These are phyloP conservation scores for Colletotrichum cordylinicola DNA, from an alignment of 2,329 filamentous ascomycete genomes.

Conservation along the genomic window DNA sequence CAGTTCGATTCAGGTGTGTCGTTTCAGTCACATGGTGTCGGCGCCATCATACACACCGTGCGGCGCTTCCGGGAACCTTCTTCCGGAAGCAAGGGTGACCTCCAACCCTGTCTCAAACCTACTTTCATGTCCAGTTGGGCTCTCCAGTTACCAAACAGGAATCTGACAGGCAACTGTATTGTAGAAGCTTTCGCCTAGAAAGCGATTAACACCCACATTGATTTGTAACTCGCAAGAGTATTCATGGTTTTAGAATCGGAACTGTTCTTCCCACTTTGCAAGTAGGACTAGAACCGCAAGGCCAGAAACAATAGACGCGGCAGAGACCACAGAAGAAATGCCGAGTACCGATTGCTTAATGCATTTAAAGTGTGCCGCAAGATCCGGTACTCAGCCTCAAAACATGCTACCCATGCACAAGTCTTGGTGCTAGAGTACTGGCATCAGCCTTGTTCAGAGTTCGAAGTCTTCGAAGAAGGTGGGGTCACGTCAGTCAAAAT, in stretches of 20 bases:
- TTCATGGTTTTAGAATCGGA: background rate
- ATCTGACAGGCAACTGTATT: background rate
- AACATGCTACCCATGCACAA: background rate
- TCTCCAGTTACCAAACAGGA: background rate
- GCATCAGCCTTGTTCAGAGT: background rate
- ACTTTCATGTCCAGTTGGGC: background rate
- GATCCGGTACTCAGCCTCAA: background rate
- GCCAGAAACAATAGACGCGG: rapidly evolving
- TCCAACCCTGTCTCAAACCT: background rate
- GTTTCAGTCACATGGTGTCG: background rate
- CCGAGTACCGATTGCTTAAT: background rate
- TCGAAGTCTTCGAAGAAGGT: background rate
- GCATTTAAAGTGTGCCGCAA: background rate
- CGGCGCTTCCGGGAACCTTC: background rate
- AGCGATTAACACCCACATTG: background rate
- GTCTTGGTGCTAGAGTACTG: background rate
- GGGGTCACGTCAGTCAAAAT: background rate
- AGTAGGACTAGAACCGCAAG: background rate
- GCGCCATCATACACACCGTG: background rate
- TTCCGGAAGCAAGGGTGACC: background rate
- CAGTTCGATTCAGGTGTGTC: background rate
- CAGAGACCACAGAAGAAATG: background rate
- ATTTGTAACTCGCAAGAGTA: background rate
- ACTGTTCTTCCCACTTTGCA: background rate
- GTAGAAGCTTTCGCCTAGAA: background rate